Evolutionary conservation across 768 basidiomycete genomes (phyloP).

Genomic region (Trametes meyenii): DNA sequence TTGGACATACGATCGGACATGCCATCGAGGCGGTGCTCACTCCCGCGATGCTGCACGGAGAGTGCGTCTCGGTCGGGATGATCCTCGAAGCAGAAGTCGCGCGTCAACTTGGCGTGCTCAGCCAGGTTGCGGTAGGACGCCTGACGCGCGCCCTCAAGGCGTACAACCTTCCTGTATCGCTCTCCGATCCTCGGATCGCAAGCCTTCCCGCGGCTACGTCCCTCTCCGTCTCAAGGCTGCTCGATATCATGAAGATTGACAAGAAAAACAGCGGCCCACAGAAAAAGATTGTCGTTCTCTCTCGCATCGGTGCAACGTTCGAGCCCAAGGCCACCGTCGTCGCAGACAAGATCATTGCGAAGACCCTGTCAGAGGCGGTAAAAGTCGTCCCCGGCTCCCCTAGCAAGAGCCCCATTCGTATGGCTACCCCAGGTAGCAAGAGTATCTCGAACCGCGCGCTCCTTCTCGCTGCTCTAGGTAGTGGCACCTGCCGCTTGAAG

Average conservation of each 20-base stretch:
- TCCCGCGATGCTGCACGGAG: slow-evolving; percentile 92
- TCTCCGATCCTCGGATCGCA: slow-evolving; percentile 78
- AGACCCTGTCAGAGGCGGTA: slow-evolving; percentile 80
- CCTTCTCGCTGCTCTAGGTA: slow-evolving; percentile 88
- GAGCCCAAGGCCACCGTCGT: slow-evolving; percentile 92
- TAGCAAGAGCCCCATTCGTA: slow-evolving; percentile 49
- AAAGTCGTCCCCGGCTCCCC: slow-evolving; percentile 74
- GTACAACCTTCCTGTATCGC: slow-evolving; percentile 86
- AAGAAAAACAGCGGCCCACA: slow-evolving; percentile 94
- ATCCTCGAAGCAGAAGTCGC: slow-evolving; percentile 95
- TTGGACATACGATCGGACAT: slow-evolving; percentile 98
- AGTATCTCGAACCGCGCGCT: slow-evolving; percentile 95
- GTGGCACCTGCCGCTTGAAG: slow-evolving; percentile 83
- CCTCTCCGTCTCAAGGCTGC: slow-evolving; percentile 77
- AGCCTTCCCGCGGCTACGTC: slow-evolving; percentile 68
- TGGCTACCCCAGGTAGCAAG: slow-evolving; percentile 96
- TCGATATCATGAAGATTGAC: slow-evolving; percentile 87
- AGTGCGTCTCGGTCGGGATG: slow-evolving; percentile 95
- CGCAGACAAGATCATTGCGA: slow-evolving; percentile 76
- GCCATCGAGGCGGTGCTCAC: slow-evolving; percentile 97
- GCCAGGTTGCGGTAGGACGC: slow-evolving; percentile 91
- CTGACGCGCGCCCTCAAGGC: slow-evolving; percentile 85
- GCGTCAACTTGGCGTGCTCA: slow-evolving; percentile 81
- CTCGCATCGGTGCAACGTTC: slow-evolving; percentile 87
- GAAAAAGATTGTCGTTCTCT: slow-evolving; percentile 94